Evolutionary conservation across 345 rosid species (phyloP), one percentile per base, ranked within the genome.

Genomic region (Noccaea caerulescens): DNA sequence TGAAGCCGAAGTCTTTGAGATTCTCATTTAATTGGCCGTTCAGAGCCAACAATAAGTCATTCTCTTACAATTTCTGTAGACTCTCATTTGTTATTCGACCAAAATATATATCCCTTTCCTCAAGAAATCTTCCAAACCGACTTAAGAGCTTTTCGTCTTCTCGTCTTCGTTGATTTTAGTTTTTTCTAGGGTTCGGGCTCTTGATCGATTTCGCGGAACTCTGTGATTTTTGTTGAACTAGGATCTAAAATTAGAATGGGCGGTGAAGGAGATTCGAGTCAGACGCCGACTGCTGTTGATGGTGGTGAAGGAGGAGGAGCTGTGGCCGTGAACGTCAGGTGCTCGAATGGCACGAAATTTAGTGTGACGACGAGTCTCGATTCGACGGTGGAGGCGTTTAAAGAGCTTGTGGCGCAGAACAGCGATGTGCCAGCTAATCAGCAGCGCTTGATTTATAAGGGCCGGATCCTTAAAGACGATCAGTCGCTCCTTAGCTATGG

Each of bases 381-480:
- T 33, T 84, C 89, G n/a, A 78, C 86, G 14, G 87, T 89, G 14
- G 90, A 56, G 73, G 76, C 70, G 3, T 85, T 89, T 79, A 89
- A 89, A 70, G 78, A 63, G 37, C 30, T 85, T 34, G 73, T 87
- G 74, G 87, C 92, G n/a, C 82, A 72, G 78, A 84, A 64, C 66
- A 83, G 89, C 71, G 93, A 86, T n/a, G 77, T 84, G 10, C 91
- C 91, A 16, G 88, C 91, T 14, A 82, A 87, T 67, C 93, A 87
- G 72, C 96, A 87, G 79, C 84, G 91, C 3, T 63, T 90, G 87
- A 90, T 90, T 82, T 90, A 88, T 66, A 90, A 87, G 68, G 93
- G 96, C 11, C 96, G 96, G 67, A 88, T 90, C 69, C 79, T 90
- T 66, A 90, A 90, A 76, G 96, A 90, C 65, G 93, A 84, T 66